Evolutionary conservation across 495 filamentous ascomycete species (phyloP), one percentile per base, ranked within the genome.

Genomic region (Platismatia glauca): DNA sequence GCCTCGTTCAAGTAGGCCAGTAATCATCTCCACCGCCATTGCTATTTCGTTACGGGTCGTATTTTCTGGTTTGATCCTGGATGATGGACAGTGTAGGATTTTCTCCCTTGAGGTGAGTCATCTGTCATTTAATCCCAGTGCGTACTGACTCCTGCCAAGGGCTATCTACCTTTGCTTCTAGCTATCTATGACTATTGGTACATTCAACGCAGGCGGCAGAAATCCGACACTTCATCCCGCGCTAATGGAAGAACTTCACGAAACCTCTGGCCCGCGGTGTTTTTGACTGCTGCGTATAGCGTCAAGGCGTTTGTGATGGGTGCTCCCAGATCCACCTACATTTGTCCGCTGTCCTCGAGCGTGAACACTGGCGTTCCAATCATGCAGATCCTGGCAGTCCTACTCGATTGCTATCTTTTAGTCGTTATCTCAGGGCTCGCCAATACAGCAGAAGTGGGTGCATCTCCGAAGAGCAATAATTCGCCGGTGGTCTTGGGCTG

Each of bases 171-270:
- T 3, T 73, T 81, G 34, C 31, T 78, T 13, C 64, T 80, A 43
- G 75, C 75, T 7, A 48, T 79, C 1, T 80, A 78, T 58, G 78
- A 80, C 58, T 76, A 72, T 53, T 75, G 71, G 70, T 71, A 71
- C 61, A 70, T 73, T 34, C 74, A 76, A 58, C 68, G 73, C 50
- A 68, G 63, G 59, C 53, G 69, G 66, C 22, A 12, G 52, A 64
- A 29, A 41, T 13, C 18, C 37, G 52, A 37, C 39, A 7, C 24
- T 38, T 34, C 48, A 41, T n/a, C 20, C 8, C 50, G 29, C 34
- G 18, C 13, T 1, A 41, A 62, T 56, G 52, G 60, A 41, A 8
- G 37, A 15, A 53, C 3, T 12, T 34, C 37, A 43, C 62, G 8
- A 68, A 71, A 76, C 34, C 34, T 80, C 12, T 66, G 76, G 58